Evolutionary conservation across 306 rosid species (phyloP).

Genomic region (Hippophae tibetana): DNA sequence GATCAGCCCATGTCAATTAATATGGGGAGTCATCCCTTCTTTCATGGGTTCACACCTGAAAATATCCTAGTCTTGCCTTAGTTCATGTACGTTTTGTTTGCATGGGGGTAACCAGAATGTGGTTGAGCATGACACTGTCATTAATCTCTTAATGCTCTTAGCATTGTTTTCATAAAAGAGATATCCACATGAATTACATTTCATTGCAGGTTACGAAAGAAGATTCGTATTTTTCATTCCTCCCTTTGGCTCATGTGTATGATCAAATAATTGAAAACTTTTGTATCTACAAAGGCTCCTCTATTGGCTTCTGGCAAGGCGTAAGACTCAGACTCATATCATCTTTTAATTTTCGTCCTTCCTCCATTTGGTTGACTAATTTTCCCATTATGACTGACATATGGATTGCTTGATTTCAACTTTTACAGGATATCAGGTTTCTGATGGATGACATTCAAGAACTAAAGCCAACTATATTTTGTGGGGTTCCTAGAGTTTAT

Average conservation of each 20-base stretch:
- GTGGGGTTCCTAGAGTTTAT: slow-evolving; percentile 84
- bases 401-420: slow-evolving; percentile 16
- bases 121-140: too few species aligned
- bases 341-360: slow-evolving; percentile 3
- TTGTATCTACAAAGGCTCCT: slow-evolving; percentile 69
- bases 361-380: not conserved
- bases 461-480: slow-evolving; percentile 69
- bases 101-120: too few species aligned
- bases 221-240: slow-evolving; percentile 82
- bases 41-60: too few species aligned
- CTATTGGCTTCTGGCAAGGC: slow-evolving; percentile 86
- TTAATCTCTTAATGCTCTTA: not conserved
- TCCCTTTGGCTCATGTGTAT: slow-evolving; percentile 73
- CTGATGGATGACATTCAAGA: slow-evolving; percentile 74
- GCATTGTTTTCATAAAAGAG: not conserved
- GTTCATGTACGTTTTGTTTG: too few species aligned
- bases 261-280: slow-evolving; percentile 77
- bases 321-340: slow-evolving; percentile 33
- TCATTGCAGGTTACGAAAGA: slow-evolving; percentile 51
- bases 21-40: too few species aligned
- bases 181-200: slow-evolving; percentile 3
- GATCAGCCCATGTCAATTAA: too few species aligned
- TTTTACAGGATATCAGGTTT: slow-evolving; percentile 65
- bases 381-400: not conserved
- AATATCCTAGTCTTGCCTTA: too few species aligned